Base-by-base conservation (phyloP, 768 basidiomycete genomes). In the Inosperma sp. region DNA sequence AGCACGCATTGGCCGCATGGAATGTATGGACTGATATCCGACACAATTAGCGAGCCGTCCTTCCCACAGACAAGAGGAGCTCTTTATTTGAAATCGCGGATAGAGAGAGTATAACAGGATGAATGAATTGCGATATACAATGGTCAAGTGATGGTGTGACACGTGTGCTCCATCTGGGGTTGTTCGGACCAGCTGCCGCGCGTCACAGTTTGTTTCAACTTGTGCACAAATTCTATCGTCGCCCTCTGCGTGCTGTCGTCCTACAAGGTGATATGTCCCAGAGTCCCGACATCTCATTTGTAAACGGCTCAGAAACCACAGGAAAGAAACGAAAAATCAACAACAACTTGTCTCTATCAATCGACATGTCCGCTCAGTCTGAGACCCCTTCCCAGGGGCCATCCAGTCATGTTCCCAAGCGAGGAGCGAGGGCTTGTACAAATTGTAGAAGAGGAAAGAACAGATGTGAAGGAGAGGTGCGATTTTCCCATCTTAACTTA, bases 381-480 rank as follows among this genome's bases (percentile, higher is more conserved):
- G 65, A 61, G 47, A 64, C 54, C 57, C 62, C 65, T 55, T 50
- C 50, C 34, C 58, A 59, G 52, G 74, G 70, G 50, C 50, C 67
- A 48, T 25, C 74, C 25, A 63, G 74, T n/a, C 86, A 91, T 67
- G 86, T 90, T 58, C 88, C 89, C 36, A 93, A 92, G 77, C 78
- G 89, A 60, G 90, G 90, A n/a, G 87, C 88, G 49, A 76, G 88
- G 56, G 90, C 90, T 48, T 93, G 90, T 66, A 91, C 89, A 13
- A 82, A 85, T 56, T 93, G 90, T 69, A 82, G 90, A 65, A 90
- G 89, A 61, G 90, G 90, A 51, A 93, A 93, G 76, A 93, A 93
- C 74, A 77, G 90, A 66, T 93, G 91, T 65, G 91, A 93, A 72
- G 89, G 90, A 69, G 90, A 91, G 80, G 89, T 89, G 63, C 6